Conservation (phyloP, 257 asterid species). For the Ilex asprella region DNA sequence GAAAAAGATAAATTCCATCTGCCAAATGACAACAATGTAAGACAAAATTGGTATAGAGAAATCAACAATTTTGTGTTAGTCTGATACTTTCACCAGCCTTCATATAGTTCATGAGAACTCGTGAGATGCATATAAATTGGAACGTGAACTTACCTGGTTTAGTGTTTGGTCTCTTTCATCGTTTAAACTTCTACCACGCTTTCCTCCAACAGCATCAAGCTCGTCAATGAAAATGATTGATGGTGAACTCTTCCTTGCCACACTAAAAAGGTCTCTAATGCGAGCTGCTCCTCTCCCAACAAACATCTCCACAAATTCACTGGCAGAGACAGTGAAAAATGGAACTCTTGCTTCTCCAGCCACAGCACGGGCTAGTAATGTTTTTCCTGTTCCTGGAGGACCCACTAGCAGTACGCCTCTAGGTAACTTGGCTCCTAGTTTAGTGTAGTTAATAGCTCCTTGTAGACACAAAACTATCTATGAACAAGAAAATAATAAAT, state of each 20-base stretch:
- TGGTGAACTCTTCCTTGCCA: conserved; percentile 88
- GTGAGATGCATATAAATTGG: background rate
- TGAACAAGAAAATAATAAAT: background rate
- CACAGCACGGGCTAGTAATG: conserved; percentile 93
- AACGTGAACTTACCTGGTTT: conserved; percentile 59
- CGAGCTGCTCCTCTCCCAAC: conserved; percentile 99
- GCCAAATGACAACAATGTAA: no score
- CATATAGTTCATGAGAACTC: no score
- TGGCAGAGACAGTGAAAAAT: conserved; percentile 90
- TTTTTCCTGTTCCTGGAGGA: conserved; percentile 97
- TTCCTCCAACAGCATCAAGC: conserved; percentile 98
- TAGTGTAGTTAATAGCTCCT: conserved; percentile 82
- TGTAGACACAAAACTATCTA: conserved; percentile 85
- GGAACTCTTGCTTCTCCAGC: conserved; percentile 99
- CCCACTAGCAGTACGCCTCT: conserved; percentile 96
- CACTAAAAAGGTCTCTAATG: conserved; percentile 74
- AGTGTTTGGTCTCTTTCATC: conserved; percentile 96
- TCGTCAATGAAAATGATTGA: conserved; percentile 92
- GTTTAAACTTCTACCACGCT: conserved; percentile 93
- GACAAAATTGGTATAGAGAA: no score
- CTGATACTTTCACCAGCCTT: no score
- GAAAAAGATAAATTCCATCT: no score
- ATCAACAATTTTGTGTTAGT: no score
- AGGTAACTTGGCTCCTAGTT: conserved; percentile 93
- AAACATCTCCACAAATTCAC: conserved; percentile 93